A percentile compares a stretch with the other conserved stretches of the same genome.
phyloP scores from a whole-genome alignment of 805 yeast genomes.

The Starmerella scarabaei region DNA sequence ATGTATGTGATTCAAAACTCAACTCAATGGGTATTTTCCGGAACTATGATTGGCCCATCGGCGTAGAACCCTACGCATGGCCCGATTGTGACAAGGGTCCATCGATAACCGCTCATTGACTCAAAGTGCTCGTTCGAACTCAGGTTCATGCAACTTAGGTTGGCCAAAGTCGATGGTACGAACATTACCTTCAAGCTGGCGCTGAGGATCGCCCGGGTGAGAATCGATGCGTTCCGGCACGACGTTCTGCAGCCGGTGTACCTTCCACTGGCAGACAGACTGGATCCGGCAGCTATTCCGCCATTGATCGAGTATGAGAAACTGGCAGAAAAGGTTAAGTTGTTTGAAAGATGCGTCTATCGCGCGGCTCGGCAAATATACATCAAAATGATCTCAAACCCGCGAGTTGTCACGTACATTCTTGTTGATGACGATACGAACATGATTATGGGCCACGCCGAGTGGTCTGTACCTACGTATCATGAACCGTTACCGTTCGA shows the following conservation, averaged over 20 bases:
- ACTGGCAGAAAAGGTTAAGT: background rate
- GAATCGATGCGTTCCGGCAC: constrained; percentile 2
- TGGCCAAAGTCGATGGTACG: constrained; percentile 3
- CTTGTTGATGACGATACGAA: background rate
- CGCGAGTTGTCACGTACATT: background rate
- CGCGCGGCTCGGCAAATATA: background rate
- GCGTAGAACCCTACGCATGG: too few relatives aligned
- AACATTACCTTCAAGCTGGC: constrained; percentile 1
- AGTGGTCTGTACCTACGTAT: constrained; percentile 1
- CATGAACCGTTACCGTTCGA: constrained; percentile 1
- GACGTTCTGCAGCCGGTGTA: constrained; percentile 2
- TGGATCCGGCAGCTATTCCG: constrained; percentile 6
- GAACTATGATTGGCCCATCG: too few relatives aligned
- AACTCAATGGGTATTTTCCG: too few relatives aligned
- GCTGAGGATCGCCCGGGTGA: constrained; percentile 1
- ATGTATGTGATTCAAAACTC: too few relatives aligned
- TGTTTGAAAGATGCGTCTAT: constrained; percentile 1
- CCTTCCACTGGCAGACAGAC: background rate
- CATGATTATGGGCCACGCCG: background rate
- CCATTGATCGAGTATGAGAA: constrained; percentile 7
- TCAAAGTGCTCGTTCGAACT: too few relatives aligned
- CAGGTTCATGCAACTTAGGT: background rate
- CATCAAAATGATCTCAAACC: background rate
- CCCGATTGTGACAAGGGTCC: too few relatives aligned
- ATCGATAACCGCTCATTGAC: too few relatives aligned